Evolutionary conservation across 768 basidiomycete species (phyloP).

Genomic region (Psilocybe azurescens): DNA sequence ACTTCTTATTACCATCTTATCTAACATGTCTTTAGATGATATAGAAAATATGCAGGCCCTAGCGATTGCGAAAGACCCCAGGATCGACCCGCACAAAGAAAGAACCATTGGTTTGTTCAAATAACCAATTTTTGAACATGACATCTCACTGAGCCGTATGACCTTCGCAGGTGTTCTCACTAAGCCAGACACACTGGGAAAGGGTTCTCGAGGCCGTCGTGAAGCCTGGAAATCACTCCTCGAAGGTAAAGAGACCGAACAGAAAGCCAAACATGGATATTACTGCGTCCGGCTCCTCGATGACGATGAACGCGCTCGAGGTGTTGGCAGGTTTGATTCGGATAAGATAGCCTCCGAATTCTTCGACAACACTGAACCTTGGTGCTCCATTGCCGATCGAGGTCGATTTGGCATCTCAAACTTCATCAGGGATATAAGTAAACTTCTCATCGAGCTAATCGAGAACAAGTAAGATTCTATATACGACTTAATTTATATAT

Average conservation of each 20-base stretch:
- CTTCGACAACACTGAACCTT: constrained; percentile 55
- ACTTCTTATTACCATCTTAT: background rate
- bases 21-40: constrained; percentile 51
- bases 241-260: constrained; percentile 40
- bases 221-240: constrained; percentile 56
- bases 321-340: constrained; percentile 40
- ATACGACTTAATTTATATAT: constrained; percentile 29
- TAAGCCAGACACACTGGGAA: constrained; percentile 63
- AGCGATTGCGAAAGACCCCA: constrained; percentile 52
- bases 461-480: constrained; percentile 51
- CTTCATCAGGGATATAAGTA: constrained; percentile 57
- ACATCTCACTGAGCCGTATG: background rate
- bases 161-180: constrained; percentile 64
- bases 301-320: constrained; percentile 52
- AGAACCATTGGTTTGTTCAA: constrained; percentile 62
- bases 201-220: constrained; percentile 46
- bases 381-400: constrained; percentile 50
- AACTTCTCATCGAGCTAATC: constrained; percentile 57
- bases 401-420: constrained; percentile 59
- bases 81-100: constrained; percentile 57
- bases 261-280: constrained; percentile 62
- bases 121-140: background rate
- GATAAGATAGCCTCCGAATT: constrained; percentile 45
- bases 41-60: constrained; percentile 69
- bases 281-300: constrained; percentile 71